Evolutionary conservation across 2,329 filamentous ascomycete species (phyloP).

Genomic region (Fusarium sp.): DNA sequence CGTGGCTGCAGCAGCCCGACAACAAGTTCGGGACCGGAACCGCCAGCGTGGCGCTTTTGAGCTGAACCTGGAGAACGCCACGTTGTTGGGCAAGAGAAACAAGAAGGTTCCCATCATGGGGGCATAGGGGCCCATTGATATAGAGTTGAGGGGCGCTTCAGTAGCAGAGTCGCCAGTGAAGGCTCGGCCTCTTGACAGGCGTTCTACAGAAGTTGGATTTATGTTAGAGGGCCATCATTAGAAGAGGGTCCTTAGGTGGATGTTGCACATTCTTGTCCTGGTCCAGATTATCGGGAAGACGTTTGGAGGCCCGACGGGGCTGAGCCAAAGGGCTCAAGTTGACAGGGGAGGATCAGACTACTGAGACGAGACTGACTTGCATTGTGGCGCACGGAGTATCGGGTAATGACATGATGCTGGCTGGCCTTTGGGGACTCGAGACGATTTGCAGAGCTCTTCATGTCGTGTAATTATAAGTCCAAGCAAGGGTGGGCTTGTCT

Average conservation of each 20-base stretch:
- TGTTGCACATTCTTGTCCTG: conserved; percentile 20
- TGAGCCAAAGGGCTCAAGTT: conserved; percentile 3
- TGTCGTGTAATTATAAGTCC: conserved; percentile 40
- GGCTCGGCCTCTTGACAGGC: conserved; percentile 14
- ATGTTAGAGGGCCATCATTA: conserved; percentile 27
- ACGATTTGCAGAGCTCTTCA: conserved; percentile 33
- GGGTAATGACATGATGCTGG: conserved; percentile 32
- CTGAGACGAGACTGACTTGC: conserved; percentile 21
- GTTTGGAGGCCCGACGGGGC: not conserved
- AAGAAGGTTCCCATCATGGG: conserved; percentile 65
- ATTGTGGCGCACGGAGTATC: conserved; percentile 47
- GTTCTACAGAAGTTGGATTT: conserved; percentile 35
- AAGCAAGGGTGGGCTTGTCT: conserved; percentile 34
- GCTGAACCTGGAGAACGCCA: conserved; percentile 90
- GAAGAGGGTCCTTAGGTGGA: conserved; percentile 5
- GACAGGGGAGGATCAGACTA: conserved; percentile 16
- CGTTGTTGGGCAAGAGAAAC: conserved; percentile 79
- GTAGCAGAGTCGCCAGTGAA: conserved; percentile 20
- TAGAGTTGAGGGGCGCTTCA: conserved; percentile 6
- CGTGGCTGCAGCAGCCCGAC: conserved; percentile 85
- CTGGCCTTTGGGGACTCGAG: conserved; percentile 28
- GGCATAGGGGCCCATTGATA: conserved; percentile 46
- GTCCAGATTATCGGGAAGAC: conserved; percentile 33
- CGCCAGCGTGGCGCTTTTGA: conserved; percentile 88
- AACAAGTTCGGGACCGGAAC: conserved; percentile 77